Evolutionary conservation across 192 early-diverging fungal species (phyloP), one percentile per base, ranked within the genome.

Genomic region (Coemansia umbellata): DNA sequence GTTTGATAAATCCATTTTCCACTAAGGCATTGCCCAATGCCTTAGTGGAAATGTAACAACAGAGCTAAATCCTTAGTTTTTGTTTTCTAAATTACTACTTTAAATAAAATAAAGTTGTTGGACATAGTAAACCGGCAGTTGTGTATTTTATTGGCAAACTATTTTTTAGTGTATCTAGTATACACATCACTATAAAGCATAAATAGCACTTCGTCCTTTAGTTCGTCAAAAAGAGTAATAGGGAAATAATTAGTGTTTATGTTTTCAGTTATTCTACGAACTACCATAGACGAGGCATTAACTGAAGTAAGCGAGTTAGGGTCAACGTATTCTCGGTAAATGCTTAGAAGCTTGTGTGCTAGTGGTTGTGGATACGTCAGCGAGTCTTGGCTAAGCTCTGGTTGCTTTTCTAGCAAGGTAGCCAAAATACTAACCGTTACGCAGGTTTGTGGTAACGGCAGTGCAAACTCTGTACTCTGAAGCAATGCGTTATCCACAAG

Each of bases 141-240:
- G 15, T 47, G 26, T 40, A 14, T 40, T 40, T 14, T 4, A 18
- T 40, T n/a, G 27, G 5, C 11, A 53, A 42, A 17, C 18, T 43
- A 55, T n/a, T 55, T 60, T 28, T 49, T 40, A 41, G 63, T 57
- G 37, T 58, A 77, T 24, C 66, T 43, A 5, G 66, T 56, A 48
- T 63, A 77, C 18, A 77, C 66, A 36, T 69, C 67, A 1, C 41
- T 63, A 55, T 77, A 77, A 3, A 77, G 66, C 74, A 77, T 77
- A 22, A 62, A 52, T 13, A 77, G 32, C 9, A 77, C 74, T 21
- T 77, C 74, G 23, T 59, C 28, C 35, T 66, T 69, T 17, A 69
- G 42, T 33, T 69, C 62, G 36, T 77, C 74, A 15, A 77, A 51
- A 9, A 71, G 10, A 2, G 56, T 55, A 21, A 71, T 17, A 1